These are phyloP conservation scores for Talaromyces sp. DNA, from an alignment of 2,329 filamentous ascomycete species.

Conservation along the genomic window DNA sequence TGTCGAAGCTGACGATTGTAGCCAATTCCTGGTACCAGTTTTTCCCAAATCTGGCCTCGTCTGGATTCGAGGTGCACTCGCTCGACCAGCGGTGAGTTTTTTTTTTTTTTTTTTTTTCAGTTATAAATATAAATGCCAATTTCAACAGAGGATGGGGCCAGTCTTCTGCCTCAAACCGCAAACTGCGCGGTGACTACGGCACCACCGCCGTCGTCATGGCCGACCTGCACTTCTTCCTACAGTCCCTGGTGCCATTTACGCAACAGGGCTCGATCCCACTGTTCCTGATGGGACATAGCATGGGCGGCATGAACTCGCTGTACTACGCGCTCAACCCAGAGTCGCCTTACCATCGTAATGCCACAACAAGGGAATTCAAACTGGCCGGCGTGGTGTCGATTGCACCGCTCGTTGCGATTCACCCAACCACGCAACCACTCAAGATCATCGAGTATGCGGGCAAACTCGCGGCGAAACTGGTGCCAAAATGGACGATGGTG, in stretches of 20 bases:
- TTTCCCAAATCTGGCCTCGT: conserved; percentile 64
- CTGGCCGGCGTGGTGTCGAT: conserved; percentile 58
- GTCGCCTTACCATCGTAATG: conserved; percentile 17
- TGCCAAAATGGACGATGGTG: conserved; percentile 10
- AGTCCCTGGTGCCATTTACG: conserved; percentile 49
- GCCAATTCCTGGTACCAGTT: conserved; percentile 71
- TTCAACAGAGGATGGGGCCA: conserved; percentile 68
- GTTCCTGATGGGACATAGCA: conserved; percentile 86
- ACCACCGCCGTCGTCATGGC: conserved; percentile 66
- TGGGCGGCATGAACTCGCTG: conserved; percentile 78
- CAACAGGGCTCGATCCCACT: conserved; percentile 41
- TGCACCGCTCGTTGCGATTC: conserved; percentile 74
- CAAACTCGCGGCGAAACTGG: not conserved
- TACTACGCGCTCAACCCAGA: conserved; percentile 48
- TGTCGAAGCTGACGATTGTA: conserved; percentile 16
- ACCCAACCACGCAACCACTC: conserved; percentile 58
- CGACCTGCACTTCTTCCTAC: conserved; percentile 75
- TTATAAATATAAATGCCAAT: not conserved
- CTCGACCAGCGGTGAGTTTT: conserved; percentile 66
- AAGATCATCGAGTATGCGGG: conserved; percentile 7
- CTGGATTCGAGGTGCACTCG: conserved; percentile 69
- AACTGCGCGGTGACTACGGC: conserved; percentile 68
- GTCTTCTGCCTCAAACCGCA: conserved; percentile 53
- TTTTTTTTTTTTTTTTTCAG: too few species aligned
- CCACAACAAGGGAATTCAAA: not conserved